These are phyloP conservation scores for Podospora tetraspora DNA, from an alignment of 495 filamentous ascomycete genomes.

Conservation along the genomic window DNA sequence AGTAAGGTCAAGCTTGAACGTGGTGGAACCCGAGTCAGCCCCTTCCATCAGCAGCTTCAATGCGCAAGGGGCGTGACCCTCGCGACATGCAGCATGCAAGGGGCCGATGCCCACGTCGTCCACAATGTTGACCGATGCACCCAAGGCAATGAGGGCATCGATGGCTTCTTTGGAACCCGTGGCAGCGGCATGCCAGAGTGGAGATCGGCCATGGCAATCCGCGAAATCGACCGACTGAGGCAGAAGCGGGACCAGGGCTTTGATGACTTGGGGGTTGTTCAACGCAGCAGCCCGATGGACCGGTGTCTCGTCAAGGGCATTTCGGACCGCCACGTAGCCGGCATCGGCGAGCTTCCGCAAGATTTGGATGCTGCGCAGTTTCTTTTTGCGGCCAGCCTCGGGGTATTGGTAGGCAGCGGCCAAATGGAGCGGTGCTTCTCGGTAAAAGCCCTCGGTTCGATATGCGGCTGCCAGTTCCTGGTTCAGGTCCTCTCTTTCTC, in stretches of 20 bases:
- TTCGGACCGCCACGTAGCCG: background rate
- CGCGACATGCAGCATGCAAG: background rate
- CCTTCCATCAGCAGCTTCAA: background rate
- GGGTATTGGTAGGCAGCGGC: background rate
- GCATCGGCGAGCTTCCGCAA: background rate
- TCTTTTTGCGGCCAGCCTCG: background rate
- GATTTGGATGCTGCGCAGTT: background rate
- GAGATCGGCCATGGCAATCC: background rate
- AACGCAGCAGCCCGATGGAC: background rate
- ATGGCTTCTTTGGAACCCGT: background rate
- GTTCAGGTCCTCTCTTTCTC: too few species aligned
- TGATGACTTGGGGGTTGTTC: background rate
- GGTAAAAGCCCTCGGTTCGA: background rate
- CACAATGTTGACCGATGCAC: background rate
- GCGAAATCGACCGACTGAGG: background rate
- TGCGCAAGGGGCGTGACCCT: background rate
- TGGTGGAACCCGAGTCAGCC: background rate
- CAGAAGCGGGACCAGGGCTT: background rate
- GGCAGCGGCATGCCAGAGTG: constrained; percentile 1
- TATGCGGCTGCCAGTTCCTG: background rate
- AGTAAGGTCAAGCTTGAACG: background rate
- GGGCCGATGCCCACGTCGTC: background rate
- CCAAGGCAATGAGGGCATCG: background rate
- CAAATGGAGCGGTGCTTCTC: background rate
- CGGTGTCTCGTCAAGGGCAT: background rate